Evolutionary conservation across 768 basidiomycete genomes (phyloP).

Genomic region (Candolleomyces eurysporus): DNA sequence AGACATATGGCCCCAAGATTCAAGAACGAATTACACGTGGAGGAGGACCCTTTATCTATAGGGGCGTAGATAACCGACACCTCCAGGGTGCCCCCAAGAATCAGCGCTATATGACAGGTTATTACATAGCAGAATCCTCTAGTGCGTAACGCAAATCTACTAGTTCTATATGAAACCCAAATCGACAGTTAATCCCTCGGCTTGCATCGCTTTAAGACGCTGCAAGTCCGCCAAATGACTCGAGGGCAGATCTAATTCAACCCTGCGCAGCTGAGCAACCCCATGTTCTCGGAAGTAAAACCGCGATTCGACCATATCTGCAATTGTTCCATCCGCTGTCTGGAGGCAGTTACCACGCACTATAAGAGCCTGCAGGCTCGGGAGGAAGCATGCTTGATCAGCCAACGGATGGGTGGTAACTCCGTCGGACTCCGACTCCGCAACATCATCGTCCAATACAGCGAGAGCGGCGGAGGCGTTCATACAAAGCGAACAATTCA

Average conservation of each 20-base stretch:
- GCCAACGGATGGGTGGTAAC: background rate
- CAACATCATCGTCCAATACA: background rate
- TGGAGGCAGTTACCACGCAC: slow-evolving; percentile 28
- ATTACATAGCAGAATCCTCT: no score
- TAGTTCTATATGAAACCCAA: slow-evolving; percentile 6
- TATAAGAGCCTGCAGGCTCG: slow-evolving; percentile 25
- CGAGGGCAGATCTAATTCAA: slow-evolving; percentile 27
- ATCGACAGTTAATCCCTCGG: slow-evolving; percentile 30
- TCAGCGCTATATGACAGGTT: no score
- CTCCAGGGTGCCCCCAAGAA: no score
- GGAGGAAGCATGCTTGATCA: slow-evolving; percentile 18
- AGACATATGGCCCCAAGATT: background rate
- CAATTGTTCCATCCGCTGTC: slow-evolving; percentile 27
- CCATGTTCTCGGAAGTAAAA: slow-evolving; percentile 14
- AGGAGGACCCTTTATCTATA: background rate
- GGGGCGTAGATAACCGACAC: background rate
- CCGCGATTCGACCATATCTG: slow-evolving; percentile 35
- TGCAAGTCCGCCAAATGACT: slow-evolving; percentile 29
- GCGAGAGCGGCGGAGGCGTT: background rate
- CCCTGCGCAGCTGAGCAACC: slow-evolving; percentile 24
- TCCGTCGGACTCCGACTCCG: slow-evolving; percentile 4
- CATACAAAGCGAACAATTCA: slow-evolving; percentile 17
- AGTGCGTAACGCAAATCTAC: no score
- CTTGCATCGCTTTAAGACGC: slow-evolving; percentile 27
- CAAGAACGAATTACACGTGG: background rate